These are phyloP conservation scores for Cryptococcus maquisensis DNA, from an alignment of 1,284 basidiomycete genomes.

Conservation along the genomic window DNA sequence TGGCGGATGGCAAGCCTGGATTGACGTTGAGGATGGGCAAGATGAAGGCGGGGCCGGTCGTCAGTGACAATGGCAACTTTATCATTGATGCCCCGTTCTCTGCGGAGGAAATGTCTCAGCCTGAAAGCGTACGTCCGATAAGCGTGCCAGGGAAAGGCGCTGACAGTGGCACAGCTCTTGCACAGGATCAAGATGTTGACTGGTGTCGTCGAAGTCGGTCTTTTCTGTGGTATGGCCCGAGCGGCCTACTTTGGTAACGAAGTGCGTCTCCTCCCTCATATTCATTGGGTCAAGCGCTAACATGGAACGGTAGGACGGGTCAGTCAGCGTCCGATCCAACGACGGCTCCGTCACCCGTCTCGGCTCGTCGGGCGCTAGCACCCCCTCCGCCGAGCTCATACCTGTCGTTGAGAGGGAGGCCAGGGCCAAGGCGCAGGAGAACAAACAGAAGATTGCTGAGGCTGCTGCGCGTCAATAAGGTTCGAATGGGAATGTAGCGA, in stretches of 20 bases:
- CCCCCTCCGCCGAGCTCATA: neutral
- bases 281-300: constrained; percentile 9
- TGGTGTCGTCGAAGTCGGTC: constrained; percentile 93
- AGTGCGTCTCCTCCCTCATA: constrained; percentile 50
- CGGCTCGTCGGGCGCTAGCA: constrained; percentile 6
- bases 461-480: no score
- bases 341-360: constrained; percentile 45
- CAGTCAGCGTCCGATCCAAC: constrained; percentile 44
- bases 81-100: constrained; percentile 88
- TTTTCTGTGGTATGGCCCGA: constrained; percentile 90
- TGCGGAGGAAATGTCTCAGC: constrained; percentile 63
- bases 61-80: constrained; percentile 94
- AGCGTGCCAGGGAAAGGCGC: neutral
- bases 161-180: constrained; percentile 56
- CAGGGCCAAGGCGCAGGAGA: no score
- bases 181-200: constrained; percentile 79
- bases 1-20: constrained; percentile 51
- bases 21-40: constrained; percentile 69
- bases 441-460: no score
- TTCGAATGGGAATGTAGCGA: no score
- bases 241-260: constrained; percentile 96
- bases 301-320: constrained; percentile 44
- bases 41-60: constrained; percentile 71
- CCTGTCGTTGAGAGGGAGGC: neutral
- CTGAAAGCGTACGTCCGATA: constrained; percentile 57